A percentile compares a stretch with the other conserved stretches of the same genome.
Evolutionary conservation across 495 filamentous ascomycete genomes (phyloP).

Genomic region (Xylaria nigripes): DNA sequence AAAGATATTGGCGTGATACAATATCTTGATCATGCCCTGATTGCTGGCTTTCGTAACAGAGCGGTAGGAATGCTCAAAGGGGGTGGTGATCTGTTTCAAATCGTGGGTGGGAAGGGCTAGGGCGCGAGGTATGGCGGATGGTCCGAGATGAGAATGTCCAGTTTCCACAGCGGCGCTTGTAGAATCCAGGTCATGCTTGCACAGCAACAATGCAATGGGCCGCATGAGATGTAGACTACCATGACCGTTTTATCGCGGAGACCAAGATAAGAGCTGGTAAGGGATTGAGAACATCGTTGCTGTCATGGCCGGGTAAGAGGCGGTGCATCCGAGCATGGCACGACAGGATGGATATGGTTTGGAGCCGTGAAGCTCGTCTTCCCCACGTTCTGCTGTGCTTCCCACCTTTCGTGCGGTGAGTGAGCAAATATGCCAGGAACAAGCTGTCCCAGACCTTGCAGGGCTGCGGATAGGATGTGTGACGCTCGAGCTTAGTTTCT

Average conservation of each 20-base stretch:
- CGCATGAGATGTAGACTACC: background rate
- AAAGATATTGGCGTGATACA: too few relatives aligned
- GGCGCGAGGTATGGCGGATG: too few relatives aligned
- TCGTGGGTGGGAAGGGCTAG: too few relatives aligned
- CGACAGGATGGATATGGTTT: background rate
- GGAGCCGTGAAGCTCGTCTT: background rate
- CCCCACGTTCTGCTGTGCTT: conserved; percentile 9
- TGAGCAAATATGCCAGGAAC: conserved; percentile 7
- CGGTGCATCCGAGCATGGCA: conserved; percentile 1
- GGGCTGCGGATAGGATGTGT: background rate
- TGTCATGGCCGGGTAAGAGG: background rate
- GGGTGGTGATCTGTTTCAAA: too few relatives aligned
- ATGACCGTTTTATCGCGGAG: background rate
- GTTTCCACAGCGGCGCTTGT: too few relatives aligned
- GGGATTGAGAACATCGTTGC: too few relatives aligned
- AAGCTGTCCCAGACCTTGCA: background rate
- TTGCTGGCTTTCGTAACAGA: too few relatives aligned
- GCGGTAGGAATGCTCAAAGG: too few relatives aligned
- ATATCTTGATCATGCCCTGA: too few relatives aligned
- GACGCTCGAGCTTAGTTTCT: background rate
- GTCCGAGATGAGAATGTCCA: too few relatives aligned
- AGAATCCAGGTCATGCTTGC: background rate
- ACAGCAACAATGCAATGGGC: background rate
- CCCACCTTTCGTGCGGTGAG: conserved; percentile 1
- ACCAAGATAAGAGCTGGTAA: background rate